Evolutionary conservation across 148 eudicot species (phyloP), one percentile per base, ranked within the genome.

Genomic region (Amaranthus palmeri): DNA sequence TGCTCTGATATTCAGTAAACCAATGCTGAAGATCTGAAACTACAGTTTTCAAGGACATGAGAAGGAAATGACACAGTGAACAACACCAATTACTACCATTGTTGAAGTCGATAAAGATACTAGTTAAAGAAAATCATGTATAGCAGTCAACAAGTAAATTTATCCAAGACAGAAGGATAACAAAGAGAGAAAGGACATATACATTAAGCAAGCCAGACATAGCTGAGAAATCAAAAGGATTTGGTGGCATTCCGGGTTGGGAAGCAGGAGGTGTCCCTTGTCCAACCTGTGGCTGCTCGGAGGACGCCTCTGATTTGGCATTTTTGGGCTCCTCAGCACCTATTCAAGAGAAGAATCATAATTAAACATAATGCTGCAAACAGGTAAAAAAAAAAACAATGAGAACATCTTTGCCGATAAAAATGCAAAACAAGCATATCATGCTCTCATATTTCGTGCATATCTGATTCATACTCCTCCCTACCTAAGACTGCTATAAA

Each of bases 151-250:
- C 8, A 36, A 42, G 25, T 5, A 8, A 4, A 75, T 6, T 40
- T 9, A 65, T 18, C n/a, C 8, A 44, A 15, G 36, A 56, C 43
- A 70, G 2, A 54, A 64, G 45, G 40, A 51, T 17, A 15, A 18
- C 9, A 17, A 72, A 76, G 15, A 42, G 8, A 50, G n/a, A 25
- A 65, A 8, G 43, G 54, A 9, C 43, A 70, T 43, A 40, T 87
- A 91, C 98, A 81, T 89, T 90, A 49, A 93, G 96, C 71, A 93
- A 69, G 70, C 97, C 91, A 68, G 91, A 73, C 97, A 93, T 87
- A 73, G 97, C 92, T 4, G 98, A 93, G 82, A 93, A 91, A 82
- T 93, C 98, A 80, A 93, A 90, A 36, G 98, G 91, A 81, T 91
- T 90, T 62, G 77, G 68, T 56, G 86, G 83, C 71, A 88, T 66